Conservation (phyloP, 2,329 filamentous ascomycete species). For the Fusarium setosum region DNA sequence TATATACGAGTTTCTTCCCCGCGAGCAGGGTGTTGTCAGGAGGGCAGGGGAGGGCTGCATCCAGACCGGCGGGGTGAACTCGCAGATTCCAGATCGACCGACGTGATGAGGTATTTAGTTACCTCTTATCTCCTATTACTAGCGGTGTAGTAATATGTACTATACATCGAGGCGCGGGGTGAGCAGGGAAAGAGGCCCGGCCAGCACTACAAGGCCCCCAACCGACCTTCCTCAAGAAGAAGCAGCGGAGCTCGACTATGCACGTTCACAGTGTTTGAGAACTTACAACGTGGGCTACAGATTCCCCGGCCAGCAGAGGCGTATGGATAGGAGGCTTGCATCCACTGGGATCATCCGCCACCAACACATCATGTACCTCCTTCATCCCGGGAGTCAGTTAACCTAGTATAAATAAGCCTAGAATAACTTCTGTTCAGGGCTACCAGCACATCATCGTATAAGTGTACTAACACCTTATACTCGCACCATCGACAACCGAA, state of each 20-base stretch:
- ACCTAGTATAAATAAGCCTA: constrained; percentile 9
- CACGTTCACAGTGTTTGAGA: background rate
- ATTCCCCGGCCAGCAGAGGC: too few relatives aligned
- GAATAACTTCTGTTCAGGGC: background rate
- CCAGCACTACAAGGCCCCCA: background rate
- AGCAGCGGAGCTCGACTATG: background rate
- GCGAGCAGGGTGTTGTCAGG: background rate
- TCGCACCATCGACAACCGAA: background rate
- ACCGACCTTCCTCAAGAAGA: constrained; percentile 14
- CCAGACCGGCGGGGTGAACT: background rate
- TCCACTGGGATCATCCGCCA: background rate
- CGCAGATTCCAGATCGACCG: background rate
- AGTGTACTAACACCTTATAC: background rate
- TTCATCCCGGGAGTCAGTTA: background rate
- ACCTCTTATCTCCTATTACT: background rate
- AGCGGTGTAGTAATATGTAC: background rate
- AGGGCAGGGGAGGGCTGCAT: background rate
- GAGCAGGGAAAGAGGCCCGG: background rate
- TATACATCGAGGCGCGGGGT: background rate
- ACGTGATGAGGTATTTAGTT: background rate
- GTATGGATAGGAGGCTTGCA: background rate
- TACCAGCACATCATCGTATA: background rate
- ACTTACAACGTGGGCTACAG: background rate
- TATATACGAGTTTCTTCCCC: constrained; percentile 6
- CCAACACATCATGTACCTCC: background rate